Evolutionary conservation across 2,329 filamentous ascomycete genomes (phyloP).

Genomic region (Pseudogymnoascus destructans): DNA sequence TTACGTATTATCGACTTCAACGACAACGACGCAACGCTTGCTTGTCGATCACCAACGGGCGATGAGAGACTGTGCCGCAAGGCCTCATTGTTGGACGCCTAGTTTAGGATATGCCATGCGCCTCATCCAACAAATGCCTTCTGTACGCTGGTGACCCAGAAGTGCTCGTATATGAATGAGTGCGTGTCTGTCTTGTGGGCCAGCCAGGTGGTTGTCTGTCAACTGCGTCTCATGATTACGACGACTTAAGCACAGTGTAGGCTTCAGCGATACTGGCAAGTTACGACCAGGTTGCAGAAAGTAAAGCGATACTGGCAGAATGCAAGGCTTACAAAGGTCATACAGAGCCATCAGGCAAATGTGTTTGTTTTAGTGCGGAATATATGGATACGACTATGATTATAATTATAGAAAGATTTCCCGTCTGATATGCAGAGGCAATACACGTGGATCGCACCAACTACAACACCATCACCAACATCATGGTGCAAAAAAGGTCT

Average conservation of each 20-base stretch:
- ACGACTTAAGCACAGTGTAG: constrained; percentile 6
- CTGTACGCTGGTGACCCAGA: background rate
- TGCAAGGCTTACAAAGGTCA: background rate
- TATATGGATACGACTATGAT: background rate
- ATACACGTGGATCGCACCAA: too few relatives aligned
- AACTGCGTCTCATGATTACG: constrained; percentile 8
- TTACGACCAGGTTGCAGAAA: background rate
- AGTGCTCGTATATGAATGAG: background rate
- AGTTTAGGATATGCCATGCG: background rate
- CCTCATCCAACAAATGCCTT: constrained; percentile 4
- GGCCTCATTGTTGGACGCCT: background rate
- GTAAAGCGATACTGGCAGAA: too few relatives aligned
- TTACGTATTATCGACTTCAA: background rate
- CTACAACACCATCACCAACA: too few relatives aligned
- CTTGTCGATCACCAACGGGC: background rate
- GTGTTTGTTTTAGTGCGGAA: background rate
- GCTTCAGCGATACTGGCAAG: background rate
- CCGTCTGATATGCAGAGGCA: background rate
- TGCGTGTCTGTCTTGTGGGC: background rate
- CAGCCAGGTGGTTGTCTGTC: background rate
- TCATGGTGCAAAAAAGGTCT: too few relatives aligned
- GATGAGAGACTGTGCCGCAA: background rate
- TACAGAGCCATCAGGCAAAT: background rate
- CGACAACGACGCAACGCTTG: background rate
- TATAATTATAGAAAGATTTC: constrained; percentile 1